Conservation (phyloP, 441 rosid genomes). For the Adansonia rubrostipa region DNA sequence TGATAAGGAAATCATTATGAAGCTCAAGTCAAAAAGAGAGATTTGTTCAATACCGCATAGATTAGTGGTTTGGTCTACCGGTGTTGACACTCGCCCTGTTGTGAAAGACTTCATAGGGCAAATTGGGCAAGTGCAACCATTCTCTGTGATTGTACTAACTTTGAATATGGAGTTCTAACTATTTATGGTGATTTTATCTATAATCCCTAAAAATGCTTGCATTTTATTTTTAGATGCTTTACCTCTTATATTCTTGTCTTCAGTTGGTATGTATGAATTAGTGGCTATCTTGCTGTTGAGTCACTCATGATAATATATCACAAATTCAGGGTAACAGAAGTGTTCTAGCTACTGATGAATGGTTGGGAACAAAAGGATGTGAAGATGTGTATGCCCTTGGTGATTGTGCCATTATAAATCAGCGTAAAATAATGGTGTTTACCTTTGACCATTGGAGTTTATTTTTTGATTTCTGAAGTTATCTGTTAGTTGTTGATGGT, state of each 20-base stretch:
- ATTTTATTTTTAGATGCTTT: not conserved
- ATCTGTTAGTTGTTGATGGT: not conserved
- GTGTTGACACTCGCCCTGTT: constrained; percentile 81
- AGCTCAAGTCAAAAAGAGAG: constrained; percentile 63
- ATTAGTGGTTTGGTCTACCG: constrained; percentile 91
- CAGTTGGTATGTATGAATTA: not conserved
- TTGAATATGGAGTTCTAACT: not conserved
- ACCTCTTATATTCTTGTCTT: not conserved
- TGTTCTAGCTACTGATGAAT: constrained; percentile 78
- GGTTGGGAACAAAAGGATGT: constrained; percentile 79
- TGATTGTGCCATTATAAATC: constrained; percentile 91
- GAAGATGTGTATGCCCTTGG: constrained; percentile 86
- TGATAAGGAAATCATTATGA: constrained; percentile 70
- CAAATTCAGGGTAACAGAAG: constrained; percentile 63
- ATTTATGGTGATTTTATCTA: constrained; percentile 10
- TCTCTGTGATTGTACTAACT: not conserved
- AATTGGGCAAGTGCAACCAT: constrained; percentile 69
- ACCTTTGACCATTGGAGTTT: constrained; percentile 25
- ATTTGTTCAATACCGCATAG: constrained; percentile 74
- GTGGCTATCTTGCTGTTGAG: not conserved
- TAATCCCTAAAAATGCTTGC: no score
- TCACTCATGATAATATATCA: constrained; percentile 3
- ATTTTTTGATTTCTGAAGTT: not conserved
- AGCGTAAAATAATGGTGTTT: constrained; percentile 86
- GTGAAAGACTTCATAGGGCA: constrained; percentile 85